These are phyloP conservation scores for Candida taoyuanica DNA, from an alignment of 805 yeast species.

Conservation along the genomic window DNA sequence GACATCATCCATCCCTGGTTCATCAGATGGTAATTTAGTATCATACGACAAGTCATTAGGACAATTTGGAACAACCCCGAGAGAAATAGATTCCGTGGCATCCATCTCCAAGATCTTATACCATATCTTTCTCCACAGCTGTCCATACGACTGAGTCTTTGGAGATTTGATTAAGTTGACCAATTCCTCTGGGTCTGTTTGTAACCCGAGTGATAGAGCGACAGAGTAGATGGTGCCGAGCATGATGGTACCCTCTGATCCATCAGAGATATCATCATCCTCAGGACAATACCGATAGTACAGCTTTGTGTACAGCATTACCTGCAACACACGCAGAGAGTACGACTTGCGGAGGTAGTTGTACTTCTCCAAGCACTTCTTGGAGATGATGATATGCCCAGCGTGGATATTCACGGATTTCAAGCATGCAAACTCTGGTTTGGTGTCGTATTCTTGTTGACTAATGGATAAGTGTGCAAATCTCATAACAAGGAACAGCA, in stretches of 20 bases:
- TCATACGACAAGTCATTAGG: conserved; percentile 19
- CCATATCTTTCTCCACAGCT: conserved; percentile 27
- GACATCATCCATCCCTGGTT: conserved; percentile 30
- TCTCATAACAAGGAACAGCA: conserved; percentile 22
- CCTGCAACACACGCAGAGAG: conserved; percentile 44
- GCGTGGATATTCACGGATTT: conserved; percentile 11
- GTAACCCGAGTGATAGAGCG: conserved; percentile 50
- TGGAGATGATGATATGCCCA: conserved; percentile 11
- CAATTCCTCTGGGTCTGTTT: conserved; percentile 46
- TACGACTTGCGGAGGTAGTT: conserved; percentile 43
- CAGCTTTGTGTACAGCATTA: conserved; percentile 43
- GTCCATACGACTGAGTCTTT: conserved; percentile 12
- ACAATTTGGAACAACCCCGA: conserved; percentile 19
- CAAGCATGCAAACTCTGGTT: conserved; percentile 10
- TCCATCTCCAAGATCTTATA: conserved; percentile 24
- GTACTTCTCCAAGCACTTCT: conserved; percentile 46
- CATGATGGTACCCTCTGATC: conserved; percentile 44
- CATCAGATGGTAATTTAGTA: conserved; percentile 28
- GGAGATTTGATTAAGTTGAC: conserved; percentile 6
- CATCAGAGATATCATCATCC: conserved; percentile 52
- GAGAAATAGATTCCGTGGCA: conserved; percentile 9
- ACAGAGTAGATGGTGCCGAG: conserved; percentile 47
- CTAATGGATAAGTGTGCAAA: conserved; percentile 19
- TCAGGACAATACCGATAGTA: conserved; percentile 50
- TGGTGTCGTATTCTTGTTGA: conserved; percentile 13